Evolutionary conservation across 2,329 filamentous ascomycete genomes (phyloP).

Genomic region (Colletotrichum zoysiae): DNA sequence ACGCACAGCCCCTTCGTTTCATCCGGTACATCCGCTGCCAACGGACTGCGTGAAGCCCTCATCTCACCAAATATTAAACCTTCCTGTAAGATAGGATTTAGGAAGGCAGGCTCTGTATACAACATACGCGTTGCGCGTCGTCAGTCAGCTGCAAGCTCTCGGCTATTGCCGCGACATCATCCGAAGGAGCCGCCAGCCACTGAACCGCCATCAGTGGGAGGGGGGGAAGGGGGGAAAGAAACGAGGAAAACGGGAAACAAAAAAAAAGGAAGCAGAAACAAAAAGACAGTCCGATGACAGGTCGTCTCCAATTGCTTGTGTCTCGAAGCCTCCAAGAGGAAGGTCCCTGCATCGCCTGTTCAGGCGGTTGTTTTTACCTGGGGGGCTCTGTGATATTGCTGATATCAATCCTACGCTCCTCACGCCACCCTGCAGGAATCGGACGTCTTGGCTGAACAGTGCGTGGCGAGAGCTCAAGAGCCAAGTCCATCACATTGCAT

Average conservation of each 20-base stretch:
- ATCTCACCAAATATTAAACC: too few relatives aligned
- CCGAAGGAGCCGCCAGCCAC: neutral
- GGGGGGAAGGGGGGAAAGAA: too few relatives aligned
- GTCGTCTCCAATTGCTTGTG: neutral
- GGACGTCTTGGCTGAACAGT: neutral
- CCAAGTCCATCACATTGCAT: conserved; percentile 11
- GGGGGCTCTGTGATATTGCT: neutral
- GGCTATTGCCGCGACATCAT: neutral
- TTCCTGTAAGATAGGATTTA: too few relatives aligned
- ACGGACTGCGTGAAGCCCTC: too few relatives aligned
- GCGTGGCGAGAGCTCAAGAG: conserved; percentile 7
- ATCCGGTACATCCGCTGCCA: too few relatives aligned
- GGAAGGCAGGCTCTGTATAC: too few relatives aligned
- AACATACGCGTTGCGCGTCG: neutral
- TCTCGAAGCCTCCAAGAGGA: neutral
- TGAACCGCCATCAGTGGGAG: neutral
- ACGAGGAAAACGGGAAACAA: neutral
- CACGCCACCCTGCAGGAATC: neutral
- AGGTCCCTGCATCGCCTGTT: neutral
- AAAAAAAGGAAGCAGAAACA: neutral
- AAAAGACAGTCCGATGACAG: neutral
- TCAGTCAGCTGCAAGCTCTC: neutral
- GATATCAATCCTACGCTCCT: neutral
- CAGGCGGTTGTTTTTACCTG: neutral
- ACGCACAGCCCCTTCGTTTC: too few relatives aligned